Evolutionary conservation across 192 early-diverging fungal species (phyloP), one percentile per base, ranked within the genome.

Genomic region (Paraglomus occultum): DNA sequence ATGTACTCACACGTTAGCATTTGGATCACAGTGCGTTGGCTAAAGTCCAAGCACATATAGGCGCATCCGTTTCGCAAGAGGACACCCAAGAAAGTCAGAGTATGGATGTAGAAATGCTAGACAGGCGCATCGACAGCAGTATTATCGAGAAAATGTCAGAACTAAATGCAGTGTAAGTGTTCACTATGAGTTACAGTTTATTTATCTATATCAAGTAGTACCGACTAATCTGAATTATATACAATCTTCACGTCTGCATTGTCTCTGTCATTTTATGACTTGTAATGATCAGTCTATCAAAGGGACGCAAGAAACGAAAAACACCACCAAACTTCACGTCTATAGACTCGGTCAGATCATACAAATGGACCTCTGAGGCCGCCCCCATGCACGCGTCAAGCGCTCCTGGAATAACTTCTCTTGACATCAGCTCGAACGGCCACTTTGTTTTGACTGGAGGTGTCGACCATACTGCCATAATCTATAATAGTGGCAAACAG

Each of bases 281-380:
- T 75, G 73, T 14, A 12, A 23, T 31, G 8, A 6, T 45, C 72
- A 85, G 85, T n/a, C 75, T 95, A 49, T 85, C 82, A 54, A 83
- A 83, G 58, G 46, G 64, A 0, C 89, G 94, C 44, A 82, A 88
- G 53, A 94, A 96, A 86, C 88, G 95, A 75, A 96, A 95, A 78
- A 77, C 86, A 46, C 89, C 94, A 42, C 79, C 83, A n/a, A 84
- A 83, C 10, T 82, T 89, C 20, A 84, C 91, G 1, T 78, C 88
- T 4, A 71, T 74, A 0, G 94, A 95, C 18, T 78, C 86, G 31
- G 75, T 96, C 63, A 79, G 83, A 53, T 77, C 80, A 0, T 93
- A 83, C 58, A 79, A 51, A 2, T 74, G 84, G 49, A 65, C 80
- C 48, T 55, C 74, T 4, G 74, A 76, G 42, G 73, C 90, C 23